Conservation (phyloP, 306 rosid genomes). For the Prunus fruticosa region DNA sequence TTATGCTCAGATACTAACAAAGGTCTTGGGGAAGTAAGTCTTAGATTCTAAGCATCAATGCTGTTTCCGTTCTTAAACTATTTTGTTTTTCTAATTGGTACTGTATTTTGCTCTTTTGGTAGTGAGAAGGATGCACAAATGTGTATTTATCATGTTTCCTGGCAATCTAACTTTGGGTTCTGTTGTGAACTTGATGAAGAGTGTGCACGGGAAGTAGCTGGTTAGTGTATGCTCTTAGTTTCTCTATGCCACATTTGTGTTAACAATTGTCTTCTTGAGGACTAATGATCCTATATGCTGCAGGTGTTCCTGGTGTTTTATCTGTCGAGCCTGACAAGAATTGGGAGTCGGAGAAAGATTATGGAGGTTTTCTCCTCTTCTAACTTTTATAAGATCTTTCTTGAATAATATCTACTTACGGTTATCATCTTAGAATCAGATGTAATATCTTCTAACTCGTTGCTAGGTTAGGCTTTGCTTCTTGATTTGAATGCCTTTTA, state of each 20-base stretch:
- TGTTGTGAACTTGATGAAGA: constrained; percentile 87
- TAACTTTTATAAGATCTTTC: neutral
- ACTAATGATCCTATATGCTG: constrained; percentile 24
- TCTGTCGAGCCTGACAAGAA: constrained; percentile 61
- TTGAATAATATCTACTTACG: neutral
- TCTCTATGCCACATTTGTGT: neutral
- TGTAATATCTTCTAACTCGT: neutral
- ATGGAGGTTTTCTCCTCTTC: constrained; percentile 47
- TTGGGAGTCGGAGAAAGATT: constrained; percentile 66
- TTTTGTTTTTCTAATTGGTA: constrained; percentile 17
- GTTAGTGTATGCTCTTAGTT: constrained; percentile 26
- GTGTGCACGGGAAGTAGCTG: constrained; percentile 61
- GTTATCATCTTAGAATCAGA: neutral
- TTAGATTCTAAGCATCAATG: neutral
- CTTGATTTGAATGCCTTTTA: neutral
- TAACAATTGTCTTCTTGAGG: neutral
- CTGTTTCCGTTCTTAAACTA: constrained; percentile 2
- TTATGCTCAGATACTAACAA: constrained; percentile 69
- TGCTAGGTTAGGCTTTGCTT: neutral
- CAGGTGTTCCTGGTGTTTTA: constrained; percentile 76
- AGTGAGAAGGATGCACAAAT: constrained; percentile 87
- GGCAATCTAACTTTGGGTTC: constrained; percentile 78
- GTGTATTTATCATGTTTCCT: constrained; percentile 88
- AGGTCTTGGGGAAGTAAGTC: constrained; percentile 79
- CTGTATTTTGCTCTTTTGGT: constrained; percentile 19